phyloP scores from a whole-genome alignment of 768 basidiomycete genomes.

The Botryobasidium botryosum region DNA sequence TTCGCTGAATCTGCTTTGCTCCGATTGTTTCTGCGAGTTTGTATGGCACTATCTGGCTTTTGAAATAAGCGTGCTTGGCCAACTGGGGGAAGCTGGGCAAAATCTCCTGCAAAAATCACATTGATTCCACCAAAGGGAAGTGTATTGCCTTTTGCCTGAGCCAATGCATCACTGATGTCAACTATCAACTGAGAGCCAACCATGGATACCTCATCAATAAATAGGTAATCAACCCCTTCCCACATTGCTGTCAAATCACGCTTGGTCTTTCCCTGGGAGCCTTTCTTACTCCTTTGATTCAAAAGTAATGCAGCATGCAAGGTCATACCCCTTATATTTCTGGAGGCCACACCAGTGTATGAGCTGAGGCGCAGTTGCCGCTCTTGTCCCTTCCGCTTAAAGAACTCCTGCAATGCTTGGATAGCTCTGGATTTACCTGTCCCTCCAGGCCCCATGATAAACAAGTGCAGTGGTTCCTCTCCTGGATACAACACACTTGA shows the following conservation, averaged over 20 bases:
- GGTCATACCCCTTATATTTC: conserved; percentile 8
- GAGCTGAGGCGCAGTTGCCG: conserved; percentile 2
- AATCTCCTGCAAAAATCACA: conserved; percentile 8
- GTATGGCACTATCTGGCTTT: neutral
- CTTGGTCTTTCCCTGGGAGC: conserved; percentile 3
- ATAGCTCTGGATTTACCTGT: conserved; percentile 12
- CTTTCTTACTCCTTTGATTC: neutral
- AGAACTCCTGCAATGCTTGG: conserved; percentile 8
- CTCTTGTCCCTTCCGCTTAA: neutral
- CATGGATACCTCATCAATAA: conserved; percentile 10
- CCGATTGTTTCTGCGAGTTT: neutral
- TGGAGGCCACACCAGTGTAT: conserved; percentile 10
- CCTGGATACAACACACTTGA: neutral
- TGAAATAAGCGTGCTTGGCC: neutral
- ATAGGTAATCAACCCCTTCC: conserved; percentile 8
- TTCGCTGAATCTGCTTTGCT: neutral
- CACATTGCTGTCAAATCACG: conserved; percentile 7
- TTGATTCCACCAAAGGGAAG: conserved; percentile 4
- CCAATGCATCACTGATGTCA: conserved; percentile 2
- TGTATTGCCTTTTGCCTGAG: conserved; percentile 2
- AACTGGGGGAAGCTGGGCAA: conserved; percentile 7
- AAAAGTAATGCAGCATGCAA: conserved; percentile 7
- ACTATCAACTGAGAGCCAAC: conserved; percentile 3
- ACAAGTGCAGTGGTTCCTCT: conserved; percentile 9
- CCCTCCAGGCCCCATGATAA: conserved; percentile 9